Conservation (phyloP, 805 yeast genomes). For the Kodamaea restingae region DNA sequence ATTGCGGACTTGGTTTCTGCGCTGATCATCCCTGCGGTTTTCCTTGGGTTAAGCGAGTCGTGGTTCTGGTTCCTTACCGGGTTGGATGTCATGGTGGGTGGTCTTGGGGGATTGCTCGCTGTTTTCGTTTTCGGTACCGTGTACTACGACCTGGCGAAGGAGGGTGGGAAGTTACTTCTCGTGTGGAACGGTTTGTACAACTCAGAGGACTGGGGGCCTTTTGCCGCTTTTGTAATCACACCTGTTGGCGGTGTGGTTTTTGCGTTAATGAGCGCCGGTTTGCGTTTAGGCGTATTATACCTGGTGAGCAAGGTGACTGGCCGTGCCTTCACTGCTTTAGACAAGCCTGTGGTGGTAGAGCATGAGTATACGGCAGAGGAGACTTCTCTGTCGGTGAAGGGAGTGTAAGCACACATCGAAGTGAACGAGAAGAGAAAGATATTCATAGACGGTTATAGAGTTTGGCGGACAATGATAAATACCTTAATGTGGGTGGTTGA, state of each 20-base stretch:
- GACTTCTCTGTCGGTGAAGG: conserved; percentile 14
- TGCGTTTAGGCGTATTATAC: conserved; percentile 40
- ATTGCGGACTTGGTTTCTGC: conserved; percentile 90
- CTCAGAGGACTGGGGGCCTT: conserved; percentile 83
- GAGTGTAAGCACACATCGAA: conserved; percentile 8
- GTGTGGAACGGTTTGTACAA: conserved; percentile 77
- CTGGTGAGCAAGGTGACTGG: conserved; percentile 32
- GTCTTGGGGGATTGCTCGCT: conserved; percentile 73
- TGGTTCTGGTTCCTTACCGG: conserved; percentile 68
- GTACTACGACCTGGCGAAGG: conserved; percentile 66
- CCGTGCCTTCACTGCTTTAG: conserved; percentile 43
- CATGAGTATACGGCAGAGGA: conserved; percentile 14
- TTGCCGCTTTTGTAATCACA: conserved; percentile 91
- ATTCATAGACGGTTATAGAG: too few species aligned
- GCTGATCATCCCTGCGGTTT: conserved; percentile 77
- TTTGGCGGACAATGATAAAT: too few species aligned
- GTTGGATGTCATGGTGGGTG: conserved; percentile 77
- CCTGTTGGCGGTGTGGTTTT: conserved; percentile 74
- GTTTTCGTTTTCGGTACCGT: conserved; percentile 82
- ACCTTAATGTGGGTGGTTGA: too few species aligned
- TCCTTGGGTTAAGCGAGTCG: conserved; percentile 67
- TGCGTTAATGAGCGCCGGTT: conserved; percentile 48
- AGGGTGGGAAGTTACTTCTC: conserved; percentile 73
- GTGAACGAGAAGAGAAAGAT: not conserved
- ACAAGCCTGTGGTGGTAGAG: conserved; percentile 25